Evolutionary conservation across 169 alveolate genomes (phyloP).

Genomic region (Plasmodium chabaudi): DNA sequence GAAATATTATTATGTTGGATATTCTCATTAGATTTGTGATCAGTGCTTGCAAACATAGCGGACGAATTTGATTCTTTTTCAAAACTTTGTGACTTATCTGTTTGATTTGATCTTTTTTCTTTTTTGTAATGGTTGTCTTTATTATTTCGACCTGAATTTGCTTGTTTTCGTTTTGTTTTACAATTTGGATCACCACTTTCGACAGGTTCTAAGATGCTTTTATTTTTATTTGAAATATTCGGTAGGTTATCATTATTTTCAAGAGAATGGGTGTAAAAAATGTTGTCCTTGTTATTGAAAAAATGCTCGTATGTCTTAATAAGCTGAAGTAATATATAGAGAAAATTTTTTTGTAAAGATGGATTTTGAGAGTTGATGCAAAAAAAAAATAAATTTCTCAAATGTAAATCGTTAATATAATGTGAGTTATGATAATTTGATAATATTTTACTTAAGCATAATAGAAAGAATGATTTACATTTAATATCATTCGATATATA

Average conservation of each 20-base stretch:
- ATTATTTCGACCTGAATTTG: no score
- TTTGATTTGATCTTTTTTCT: no score
- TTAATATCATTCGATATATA: conserved; percentile 57
- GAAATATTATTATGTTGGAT: no score
- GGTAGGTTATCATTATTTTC: background rate
- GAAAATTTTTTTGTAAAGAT: conserved; percentile 51
- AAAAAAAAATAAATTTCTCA: conserved; percentile 55
- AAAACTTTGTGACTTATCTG: no score
- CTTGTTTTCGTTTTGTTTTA: no score
- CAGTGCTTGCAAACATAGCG: no score
- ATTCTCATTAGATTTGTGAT: no score
- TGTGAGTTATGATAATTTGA: conserved; percentile 72
- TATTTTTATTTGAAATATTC: background rate
- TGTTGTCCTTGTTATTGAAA: conserved; percentile 25
- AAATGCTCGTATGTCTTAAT: conserved; percentile 71
- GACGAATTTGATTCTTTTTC: no score
- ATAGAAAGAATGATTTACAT: conserved; percentile 65
- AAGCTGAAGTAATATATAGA: conserved; percentile 62
- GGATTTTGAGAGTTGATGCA: conserved; percentile 36
- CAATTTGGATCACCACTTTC: no score
- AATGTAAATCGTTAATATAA: conserved; percentile 49
- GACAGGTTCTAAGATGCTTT: no score
- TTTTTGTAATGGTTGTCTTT: no score
- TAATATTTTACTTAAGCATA: conserved; percentile 52
- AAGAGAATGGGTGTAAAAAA: conserved; percentile 3